A percentile compares a stretch with the other conserved stretches of the same genome.
phyloP scores from a whole-genome alignment of 257 asterid genomes.

The Verbena officinalis region DNA sequence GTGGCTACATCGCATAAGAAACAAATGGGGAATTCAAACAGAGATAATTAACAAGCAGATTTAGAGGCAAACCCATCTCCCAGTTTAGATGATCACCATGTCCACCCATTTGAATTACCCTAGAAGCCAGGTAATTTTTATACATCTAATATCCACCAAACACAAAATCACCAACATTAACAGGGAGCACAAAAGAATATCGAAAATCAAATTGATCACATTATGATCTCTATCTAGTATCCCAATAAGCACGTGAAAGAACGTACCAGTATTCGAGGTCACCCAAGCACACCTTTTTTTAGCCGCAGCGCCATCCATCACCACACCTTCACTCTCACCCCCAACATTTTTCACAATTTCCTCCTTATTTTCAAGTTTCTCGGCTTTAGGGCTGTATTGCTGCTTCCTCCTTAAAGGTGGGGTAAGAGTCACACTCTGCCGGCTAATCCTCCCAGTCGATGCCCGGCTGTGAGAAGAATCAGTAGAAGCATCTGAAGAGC shows the following conservation, averaged over 20 bases:
- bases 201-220: not conserved
- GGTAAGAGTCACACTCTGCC: constrained; percentile 39
- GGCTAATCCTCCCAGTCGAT: constrained; percentile 63
- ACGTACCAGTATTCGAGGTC: constrained; percentile 80
- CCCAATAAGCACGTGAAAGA: constrained; percentile 6
- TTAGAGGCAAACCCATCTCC: constrained; percentile 2
- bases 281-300: constrained; percentile 93
- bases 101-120: not conserved
- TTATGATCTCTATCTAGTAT: constrained; percentile 4
- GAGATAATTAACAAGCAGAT: too few relatives aligned
- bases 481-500: constrained; percentile 86
- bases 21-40: not conserved
- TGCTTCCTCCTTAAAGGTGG: constrained; percentile 41
- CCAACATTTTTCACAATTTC: constrained; percentile 32
- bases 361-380: constrained; percentile 41
- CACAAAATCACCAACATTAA: constrained; percentile 6
- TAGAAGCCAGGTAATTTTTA: not conserved
- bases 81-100: constrained; percentile 12
- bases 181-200: constrained; percentile 4
- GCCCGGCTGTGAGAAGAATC: constrained; percentile 83
- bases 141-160: not conserved
- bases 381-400: constrained; percentile 43
- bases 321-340: constrained; percentile 40
- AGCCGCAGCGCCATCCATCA: constrained; percentile 40
- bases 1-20: not conserved